phyloP scores from a whole-genome alignment of 192 early-diverging fungal genomes.

The Backusella australiensis region DNA sequence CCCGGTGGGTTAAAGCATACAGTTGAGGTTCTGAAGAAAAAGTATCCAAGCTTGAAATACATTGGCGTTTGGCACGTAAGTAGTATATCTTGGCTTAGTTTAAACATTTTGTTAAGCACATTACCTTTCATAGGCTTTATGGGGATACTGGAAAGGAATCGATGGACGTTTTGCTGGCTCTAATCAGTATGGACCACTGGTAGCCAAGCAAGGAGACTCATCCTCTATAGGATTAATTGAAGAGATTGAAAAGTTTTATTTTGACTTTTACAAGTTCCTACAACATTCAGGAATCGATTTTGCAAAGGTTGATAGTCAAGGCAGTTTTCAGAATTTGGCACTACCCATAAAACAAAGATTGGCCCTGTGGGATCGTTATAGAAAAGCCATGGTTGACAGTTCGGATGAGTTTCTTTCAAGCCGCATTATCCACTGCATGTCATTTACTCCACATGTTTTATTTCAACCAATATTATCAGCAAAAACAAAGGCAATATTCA shows the following conservation, averaged over 20 bases:
- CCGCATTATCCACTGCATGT: conserved; percentile 53
- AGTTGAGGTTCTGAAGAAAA: conserved; percentile 11
- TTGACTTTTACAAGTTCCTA: conserved; percentile 52
- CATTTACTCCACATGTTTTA: conserved; percentile 45
- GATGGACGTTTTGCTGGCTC: conserved; percentile 27
- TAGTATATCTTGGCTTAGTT: background rate
- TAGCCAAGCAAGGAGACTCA: background rate
- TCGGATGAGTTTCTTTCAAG: conserved; percentile 40
- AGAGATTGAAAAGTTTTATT: conserved; percentile 39
- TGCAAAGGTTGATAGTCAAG: conserved; percentile 58
- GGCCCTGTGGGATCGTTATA: conserved; percentile 39
- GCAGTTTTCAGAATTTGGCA: conserved; percentile 42
- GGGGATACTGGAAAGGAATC: conserved; percentile 61
- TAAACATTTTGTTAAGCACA: background rate
- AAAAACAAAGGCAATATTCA: conserved; percentile 8
- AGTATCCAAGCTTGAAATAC: conserved; percentile 29
- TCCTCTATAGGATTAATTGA: conserved; percentile 16
- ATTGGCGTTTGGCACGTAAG: conserved; percentile 54
- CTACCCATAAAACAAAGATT: background rate
- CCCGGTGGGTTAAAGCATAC: conserved; percentile 42
- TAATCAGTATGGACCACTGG: background rate
- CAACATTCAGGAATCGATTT: conserved; percentile 42
- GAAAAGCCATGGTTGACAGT: conserved; percentile 37
- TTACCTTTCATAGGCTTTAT: conserved; percentile 30
- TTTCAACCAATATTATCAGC: conserved; percentile 20